These are phyloP conservation scores for Sinapis alba DNA, from an alignment of 441 rosid genomes.

Conservation along the genomic window DNA sequence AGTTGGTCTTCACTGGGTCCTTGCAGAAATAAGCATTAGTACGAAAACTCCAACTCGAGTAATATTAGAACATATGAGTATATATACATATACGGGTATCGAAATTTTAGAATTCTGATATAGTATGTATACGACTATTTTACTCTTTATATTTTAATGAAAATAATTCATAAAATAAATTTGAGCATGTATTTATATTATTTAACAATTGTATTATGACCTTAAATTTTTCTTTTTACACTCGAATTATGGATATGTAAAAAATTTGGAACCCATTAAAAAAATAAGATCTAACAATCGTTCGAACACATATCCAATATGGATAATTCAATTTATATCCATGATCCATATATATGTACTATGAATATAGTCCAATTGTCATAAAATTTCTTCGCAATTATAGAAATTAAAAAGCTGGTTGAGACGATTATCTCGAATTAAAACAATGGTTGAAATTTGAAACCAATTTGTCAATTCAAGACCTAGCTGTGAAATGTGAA, in stretches of 20 bases:
- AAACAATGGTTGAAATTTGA: neutral
- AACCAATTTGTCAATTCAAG: constrained; percentile 4
- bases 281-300: neutral
- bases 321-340: neutral
- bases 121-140: neutral
- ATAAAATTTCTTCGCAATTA: neutral
- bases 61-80: too few species aligned
- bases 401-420: neutral
- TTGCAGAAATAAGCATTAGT: neutral
- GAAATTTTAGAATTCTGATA: too few species aligned
- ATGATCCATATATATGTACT: neutral
- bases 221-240: neutral
- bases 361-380: neutral
- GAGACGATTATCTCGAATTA: neutral
- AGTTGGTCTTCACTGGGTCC: neutral
- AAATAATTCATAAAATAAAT: neutral
- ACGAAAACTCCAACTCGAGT: neutral
- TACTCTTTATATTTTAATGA: neutral
- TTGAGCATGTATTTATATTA: neutral
- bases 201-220: neutral
- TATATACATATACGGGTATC: too few species aligned
- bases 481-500: neutral
- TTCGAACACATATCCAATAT: neutral
- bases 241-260: neutral
- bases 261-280: neutral